Evolutionary conservation across 208 protist species (phyloP).

Genomic region (Leishmania braziliensis): DNA sequence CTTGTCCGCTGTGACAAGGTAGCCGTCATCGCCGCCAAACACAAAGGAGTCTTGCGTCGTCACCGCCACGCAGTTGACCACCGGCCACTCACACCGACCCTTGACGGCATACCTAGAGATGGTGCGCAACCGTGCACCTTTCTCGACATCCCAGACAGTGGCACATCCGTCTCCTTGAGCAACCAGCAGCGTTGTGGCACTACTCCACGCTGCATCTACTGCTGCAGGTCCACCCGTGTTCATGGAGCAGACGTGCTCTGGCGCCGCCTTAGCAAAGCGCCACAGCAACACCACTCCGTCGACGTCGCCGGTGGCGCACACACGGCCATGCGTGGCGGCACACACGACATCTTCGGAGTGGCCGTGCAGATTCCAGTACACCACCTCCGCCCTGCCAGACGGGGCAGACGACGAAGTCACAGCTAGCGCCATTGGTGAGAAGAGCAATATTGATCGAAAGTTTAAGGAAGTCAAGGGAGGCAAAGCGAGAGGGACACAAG

Average conservation of each 20-base stretch:
- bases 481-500: not conserved
- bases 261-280: slow-evolving; percentile 21
- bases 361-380: slow-evolving; percentile 59
- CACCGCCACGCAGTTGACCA: slow-evolving; percentile 66
- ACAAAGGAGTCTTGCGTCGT: slow-evolving; percentile 23
- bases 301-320: slow-evolving; percentile 69
- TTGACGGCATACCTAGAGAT: slow-evolving; percentile 40
- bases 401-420: slow-evolving; percentile 28
- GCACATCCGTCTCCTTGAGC: slow-evolving; percentile 75
- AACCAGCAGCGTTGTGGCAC: slow-evolving; percentile 37
- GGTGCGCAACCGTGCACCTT: slow-evolving; percentile 29
- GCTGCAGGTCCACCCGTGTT: slow-evolving; percentile 60
- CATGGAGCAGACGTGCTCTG: slow-evolving; percentile 65
- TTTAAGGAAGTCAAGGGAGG: not conserved
- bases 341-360: slow-evolving; percentile 66
- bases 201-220: slow-evolving; percentile 57
- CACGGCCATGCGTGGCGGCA: slow-evolving; percentile 26
- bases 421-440: slow-evolving; percentile 41
- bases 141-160: slow-evolving; percentile 73
- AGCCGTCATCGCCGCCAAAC: slow-evolving; percentile 84
- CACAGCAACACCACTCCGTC: slow-evolving; percentile 68
- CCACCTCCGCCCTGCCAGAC: not conserved
- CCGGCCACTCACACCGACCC: slow-evolving; percentile 64
- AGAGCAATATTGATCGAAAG: not conserved
- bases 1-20: slow-evolving; percentile 52